Evolutionary conservation across 2,329 filamentous ascomycete genomes (phyloP).

Genomic region (Colletotrichum tropicale): DNA sequence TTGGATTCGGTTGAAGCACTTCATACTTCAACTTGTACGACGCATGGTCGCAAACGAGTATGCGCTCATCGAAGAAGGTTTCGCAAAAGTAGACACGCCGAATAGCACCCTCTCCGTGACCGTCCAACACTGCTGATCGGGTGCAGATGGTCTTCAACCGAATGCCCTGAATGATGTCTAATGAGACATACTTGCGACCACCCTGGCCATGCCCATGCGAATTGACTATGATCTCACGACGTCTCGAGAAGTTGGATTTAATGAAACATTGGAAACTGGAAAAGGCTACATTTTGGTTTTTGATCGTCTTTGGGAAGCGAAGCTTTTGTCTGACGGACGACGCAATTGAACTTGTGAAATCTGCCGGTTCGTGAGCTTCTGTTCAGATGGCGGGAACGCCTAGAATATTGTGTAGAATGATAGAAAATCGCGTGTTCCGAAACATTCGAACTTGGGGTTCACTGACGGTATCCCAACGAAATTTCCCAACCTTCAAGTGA

Average conservation of each 20-base stretch:
- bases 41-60: neutral
- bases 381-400: no score
- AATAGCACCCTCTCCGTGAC: neutral
- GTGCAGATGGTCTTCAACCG: neutral
- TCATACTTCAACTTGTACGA: neutral
- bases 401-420: no score
- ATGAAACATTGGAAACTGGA: neutral
- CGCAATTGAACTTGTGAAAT: neutral
- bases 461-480: neutral
- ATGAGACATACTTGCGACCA: neutral
- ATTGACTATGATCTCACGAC: neutral
- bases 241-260: neutral
- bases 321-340: accelerated
- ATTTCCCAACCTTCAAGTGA: neutral
- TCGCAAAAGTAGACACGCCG: neutral
- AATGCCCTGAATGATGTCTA: neutral
- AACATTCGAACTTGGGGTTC: no score
- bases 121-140: neutral
- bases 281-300: neutral
- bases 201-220: neutral
- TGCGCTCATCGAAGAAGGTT: neutral
- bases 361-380: no score
- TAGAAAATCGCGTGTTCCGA: no score
- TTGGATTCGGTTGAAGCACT: neutral
- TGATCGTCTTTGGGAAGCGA: neutral